Base-by-base conservation (phyloP, 2,329 filamentous ascomycete genomes). In the Paecilomyces sp. region DNA sequence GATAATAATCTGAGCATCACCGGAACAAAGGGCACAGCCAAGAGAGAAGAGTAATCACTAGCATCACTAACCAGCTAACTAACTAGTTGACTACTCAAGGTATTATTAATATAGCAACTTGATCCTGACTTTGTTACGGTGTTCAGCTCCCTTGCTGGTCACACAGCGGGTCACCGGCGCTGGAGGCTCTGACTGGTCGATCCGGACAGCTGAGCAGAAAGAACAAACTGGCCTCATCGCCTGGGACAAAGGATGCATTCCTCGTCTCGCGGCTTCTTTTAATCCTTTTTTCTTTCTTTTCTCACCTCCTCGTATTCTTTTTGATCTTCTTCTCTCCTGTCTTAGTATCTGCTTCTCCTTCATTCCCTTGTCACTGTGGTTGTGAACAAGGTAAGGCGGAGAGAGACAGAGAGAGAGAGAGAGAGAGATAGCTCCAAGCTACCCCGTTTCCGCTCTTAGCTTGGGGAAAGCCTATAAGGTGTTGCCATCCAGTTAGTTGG, bases 181-280 rank as follows among this genome's bases (percentile, higher is more conserved):
- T 28, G 25, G 25, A 6, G 6, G 25, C 6, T 28, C 3, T 28
- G 25, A 28, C 25, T 28, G 25, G 25, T 28, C 25, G 25, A 28
- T 28, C 25, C 51, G 56, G 56, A 61, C 67, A 60, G 63, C 65
- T 62, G 61, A 25, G 41, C 67, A 64, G 66, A 75, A 74, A 75
- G 74, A 75, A 75, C 74, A 76, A 73, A 71, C 74, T 76, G 74
- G 74, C 74, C 74, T 76, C 61, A 71, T 68, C 65, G 52, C 15
- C n/a, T 5, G 4, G 25, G 7, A 54, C 25, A 51, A 58, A 54
- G 55, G 56, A 25, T n/a, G 51, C 62, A 36, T 57, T 60, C 56
- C 22, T 57, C 30, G 50, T 54, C 15, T 31, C 57, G 11, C 24
- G 31, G 18, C 53, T 24, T 53, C 47, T 31, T 24, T 34, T 56